Percentiles rank a stretch among this genome's conserved stretches.
Conservation (phyloP, 345 rosid species). For the Lepidium didymum region DNA sequence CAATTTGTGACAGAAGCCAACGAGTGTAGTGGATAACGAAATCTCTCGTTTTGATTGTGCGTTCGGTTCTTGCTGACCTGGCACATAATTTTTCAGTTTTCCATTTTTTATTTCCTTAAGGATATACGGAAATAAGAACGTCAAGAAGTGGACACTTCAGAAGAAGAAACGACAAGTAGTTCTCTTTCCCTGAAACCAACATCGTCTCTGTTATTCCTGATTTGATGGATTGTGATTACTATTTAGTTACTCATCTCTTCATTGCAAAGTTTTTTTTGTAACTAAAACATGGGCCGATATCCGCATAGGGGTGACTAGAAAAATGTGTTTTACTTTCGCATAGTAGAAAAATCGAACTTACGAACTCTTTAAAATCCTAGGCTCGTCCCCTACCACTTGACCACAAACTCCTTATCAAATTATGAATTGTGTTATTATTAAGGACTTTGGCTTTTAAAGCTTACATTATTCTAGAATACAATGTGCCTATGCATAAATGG, state of each 20-base stretch:
- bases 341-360: too few relatives aligned
- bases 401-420: too few relatives aligned
- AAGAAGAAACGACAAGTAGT: background rate
- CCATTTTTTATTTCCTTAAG: background rate
- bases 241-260: background rate
- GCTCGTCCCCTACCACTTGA: too few relatives aligned
- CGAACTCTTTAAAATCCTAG: too few relatives aligned
- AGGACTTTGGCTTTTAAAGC: too few relatives aligned
- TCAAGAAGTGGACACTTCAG: background rate
- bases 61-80: conserved; percentile 26
- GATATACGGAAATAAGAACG: background rate
- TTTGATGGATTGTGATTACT: background rate
- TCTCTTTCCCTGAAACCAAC: background rate
- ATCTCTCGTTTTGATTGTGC: conserved; percentile 22
- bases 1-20: background rate
- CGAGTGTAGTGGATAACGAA: conserved; percentile 49
- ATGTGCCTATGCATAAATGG: too few relatives aligned
- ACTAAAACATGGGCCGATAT: too few relatives aligned
- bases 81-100: background rate
- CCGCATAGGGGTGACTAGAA: too few relatives aligned
- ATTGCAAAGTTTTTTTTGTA: too few relatives aligned
- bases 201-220: background rate
- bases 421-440: too few relatives aligned
- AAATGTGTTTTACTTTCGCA: too few relatives aligned
- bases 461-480: too few relatives aligned